phyloP scores from a whole-genome alignment of 495 filamentous ascomycete genomes.

The Terfezia claveryi region DNA sequence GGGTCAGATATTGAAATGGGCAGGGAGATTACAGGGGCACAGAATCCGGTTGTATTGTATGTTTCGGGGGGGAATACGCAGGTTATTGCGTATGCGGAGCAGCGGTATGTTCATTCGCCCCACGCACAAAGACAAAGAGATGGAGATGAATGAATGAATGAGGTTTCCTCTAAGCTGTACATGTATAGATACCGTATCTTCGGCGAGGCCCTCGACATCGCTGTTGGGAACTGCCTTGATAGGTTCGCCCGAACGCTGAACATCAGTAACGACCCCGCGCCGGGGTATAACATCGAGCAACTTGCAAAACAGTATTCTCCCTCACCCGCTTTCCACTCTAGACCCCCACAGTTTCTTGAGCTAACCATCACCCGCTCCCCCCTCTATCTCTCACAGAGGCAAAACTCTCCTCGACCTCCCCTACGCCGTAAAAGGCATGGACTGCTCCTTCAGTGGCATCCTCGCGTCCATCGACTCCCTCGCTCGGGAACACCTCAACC shows the following conservation, averaged over 20 bases:
- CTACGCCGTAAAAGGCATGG: conserved; percentile 96
- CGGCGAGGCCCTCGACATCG: conserved; percentile 91
- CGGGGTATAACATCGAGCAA: conserved; percentile 96
- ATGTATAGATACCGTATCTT: conserved; percentile 59
- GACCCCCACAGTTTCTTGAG: neutral
- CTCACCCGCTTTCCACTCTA: conserved; percentile 1
- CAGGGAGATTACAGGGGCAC: conserved; percentile 68
- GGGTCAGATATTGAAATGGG: conserved; percentile 76
- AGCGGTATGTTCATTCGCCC: conserved; percentile 24
- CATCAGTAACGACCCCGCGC: conserved; percentile 88
- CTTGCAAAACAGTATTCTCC: conserved; percentile 46
- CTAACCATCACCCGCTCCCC: conserved; percentile 2
- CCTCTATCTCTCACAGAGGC: conserved; percentile 3
- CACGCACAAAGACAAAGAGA: neutral
- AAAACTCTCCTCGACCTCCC: conserved; percentile 62
- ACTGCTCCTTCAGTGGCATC: conserved; percentile 85
- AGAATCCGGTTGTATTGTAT: conserved; percentile 89
- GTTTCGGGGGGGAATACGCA: conserved; percentile 94
- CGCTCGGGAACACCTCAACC: conserved; percentile 30
- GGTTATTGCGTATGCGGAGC: conserved; percentile 87
- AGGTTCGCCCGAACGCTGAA: conserved; percentile 74
- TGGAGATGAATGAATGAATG: neutral
- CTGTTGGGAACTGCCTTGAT: conserved; percentile 92
- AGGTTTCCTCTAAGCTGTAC: neutral
- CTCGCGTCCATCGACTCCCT: conserved; percentile 59